These are phyloP conservation scores for Phytopythium montanum DNA, from an alignment of 352 stramenopile genomes.

Conservation along the genomic window DNA sequence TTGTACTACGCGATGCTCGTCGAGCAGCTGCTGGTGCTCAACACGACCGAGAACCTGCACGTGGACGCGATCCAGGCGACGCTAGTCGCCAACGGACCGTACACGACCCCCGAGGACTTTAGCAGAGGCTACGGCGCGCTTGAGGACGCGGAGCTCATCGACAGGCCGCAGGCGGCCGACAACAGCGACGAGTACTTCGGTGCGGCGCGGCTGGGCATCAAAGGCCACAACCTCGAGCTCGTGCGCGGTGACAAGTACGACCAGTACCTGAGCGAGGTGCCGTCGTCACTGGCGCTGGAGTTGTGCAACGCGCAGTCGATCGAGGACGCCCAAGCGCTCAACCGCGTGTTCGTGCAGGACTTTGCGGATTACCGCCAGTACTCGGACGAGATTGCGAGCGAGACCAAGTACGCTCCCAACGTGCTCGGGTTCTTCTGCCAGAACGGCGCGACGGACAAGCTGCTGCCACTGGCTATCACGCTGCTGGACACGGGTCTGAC, in stretches of 20 bases:
- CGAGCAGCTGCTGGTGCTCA: constrained; percentile 6
- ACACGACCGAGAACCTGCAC: constrained; percentile 4
- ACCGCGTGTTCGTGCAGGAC: constrained; percentile 23
- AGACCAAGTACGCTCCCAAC: constrained; percentile 28
- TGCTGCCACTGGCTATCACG: constrained; percentile 23
- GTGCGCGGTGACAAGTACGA: constrained; percentile 14
- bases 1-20: constrained; percentile 5
- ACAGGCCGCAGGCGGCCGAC: constrained; percentile 20
- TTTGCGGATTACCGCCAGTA: constrained; percentile 20
- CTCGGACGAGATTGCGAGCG: constrained; percentile 16
- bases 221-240: constrained; percentile 27
- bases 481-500: too few species aligned
- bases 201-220: constrained; percentile 20
- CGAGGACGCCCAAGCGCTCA: constrained; percentile 10
- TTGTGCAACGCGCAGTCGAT: constrained; percentile 16
- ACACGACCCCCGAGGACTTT: background rate
- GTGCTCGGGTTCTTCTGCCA: constrained; percentile 35
- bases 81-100: background rate
- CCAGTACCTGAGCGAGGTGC: constrained; percentile 14
- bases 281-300: constrained; percentile 9
- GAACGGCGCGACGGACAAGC: constrained; percentile 9
- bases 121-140: constrained; percentile 11
- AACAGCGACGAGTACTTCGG: constrained; percentile 37
- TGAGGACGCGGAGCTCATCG: constrained; percentile 15
- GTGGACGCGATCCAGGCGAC: background rate